Base-by-base conservation (phyloP, 192 early-diverging fungal genomes). In the Thamnidium elegans region DNA sequence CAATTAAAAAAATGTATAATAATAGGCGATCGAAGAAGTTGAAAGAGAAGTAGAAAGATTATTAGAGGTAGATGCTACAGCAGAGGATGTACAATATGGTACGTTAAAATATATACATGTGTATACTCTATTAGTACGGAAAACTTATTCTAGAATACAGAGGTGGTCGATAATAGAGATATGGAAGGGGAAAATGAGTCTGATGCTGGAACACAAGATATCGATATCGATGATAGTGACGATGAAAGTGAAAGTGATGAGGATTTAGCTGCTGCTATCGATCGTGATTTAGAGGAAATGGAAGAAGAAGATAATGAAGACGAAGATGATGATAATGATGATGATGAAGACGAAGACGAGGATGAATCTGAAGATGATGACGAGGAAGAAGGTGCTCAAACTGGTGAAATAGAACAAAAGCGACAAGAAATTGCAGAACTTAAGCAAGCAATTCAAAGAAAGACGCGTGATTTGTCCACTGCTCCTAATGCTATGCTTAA, bases 31-130 rank as follows among this genome's bases (percentile, higher is more conserved):
- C 54, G 93, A 94, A 69, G 84, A 87, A 34, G 90, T 94, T 0
- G 93, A 94, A 52, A 72, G 78, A 31, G 93, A 94, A 67, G 89
- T 94, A 5, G 91, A 93, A 44, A 74, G 91, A 54, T 71, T 94
- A 45, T 77, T 94, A 8, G 69, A 87, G 54, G 84, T 84, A 14
- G 92, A 93, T 77, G 76, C 83, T 1, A 71, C 79, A 36, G 90
- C 92, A 3, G 87, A 90, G 26, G 79, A 91, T 32, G 86, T 93
- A 8, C 54, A 68, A 32, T 90, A 84, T 63, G 87, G 86, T 90
- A 73, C 31, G 32, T 11, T 21, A 31, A 30, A n/a, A 9, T 0
- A 1, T 26, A n/a, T 3, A 10, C 3, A 14, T n/a, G 10, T 4
- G 7, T 54, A 54, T 3, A 7, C 31, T 14, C 10, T 26, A 1